phyloP scores from a whole-genome alignment of 305 asterid species.

The Fraxinus velutina region DNA sequence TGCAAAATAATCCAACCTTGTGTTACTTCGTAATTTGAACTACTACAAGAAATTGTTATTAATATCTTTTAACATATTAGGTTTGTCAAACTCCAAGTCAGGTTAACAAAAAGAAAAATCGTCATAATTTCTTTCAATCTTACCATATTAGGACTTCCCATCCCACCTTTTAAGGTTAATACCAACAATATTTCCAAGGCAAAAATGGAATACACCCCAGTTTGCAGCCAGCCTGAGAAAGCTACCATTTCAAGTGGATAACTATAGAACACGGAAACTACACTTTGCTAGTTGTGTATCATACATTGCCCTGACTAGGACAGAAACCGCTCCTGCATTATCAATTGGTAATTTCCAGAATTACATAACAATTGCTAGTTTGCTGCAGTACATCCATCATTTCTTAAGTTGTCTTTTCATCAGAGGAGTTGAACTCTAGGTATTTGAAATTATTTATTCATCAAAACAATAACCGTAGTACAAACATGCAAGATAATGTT shows the following conservation, averaged over 20 bases:
- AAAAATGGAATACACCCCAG: neutral
- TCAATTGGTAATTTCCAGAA: neutral
- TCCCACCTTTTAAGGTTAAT: neutral
- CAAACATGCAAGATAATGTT: neutral
- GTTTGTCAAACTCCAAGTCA: conserved; percentile 2
- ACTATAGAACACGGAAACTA: neutral
- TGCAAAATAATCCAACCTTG: neutral
- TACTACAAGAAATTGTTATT: neutral
- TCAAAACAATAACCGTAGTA: neutral
- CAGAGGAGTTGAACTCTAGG: neutral
- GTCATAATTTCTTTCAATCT: neutral
- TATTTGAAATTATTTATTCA: neutral
- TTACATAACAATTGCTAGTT: neutral
- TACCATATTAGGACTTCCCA: neutral
- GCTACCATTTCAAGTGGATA: neutral
- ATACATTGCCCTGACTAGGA: neutral
- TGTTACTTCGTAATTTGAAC: neutral
- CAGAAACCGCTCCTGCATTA: neutral
- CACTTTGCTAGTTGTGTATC: neutral
- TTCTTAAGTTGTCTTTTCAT: neutral
- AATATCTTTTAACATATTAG: neutral
- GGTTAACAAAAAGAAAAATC: neutral
- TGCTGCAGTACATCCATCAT: neutral
- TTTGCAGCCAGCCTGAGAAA: neutral
- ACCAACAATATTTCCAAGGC: neutral